phyloP scores from a whole-genome alignment of 1,284 basidiomycete species.

The Microbotryum silenes-acaulis region DNA sequence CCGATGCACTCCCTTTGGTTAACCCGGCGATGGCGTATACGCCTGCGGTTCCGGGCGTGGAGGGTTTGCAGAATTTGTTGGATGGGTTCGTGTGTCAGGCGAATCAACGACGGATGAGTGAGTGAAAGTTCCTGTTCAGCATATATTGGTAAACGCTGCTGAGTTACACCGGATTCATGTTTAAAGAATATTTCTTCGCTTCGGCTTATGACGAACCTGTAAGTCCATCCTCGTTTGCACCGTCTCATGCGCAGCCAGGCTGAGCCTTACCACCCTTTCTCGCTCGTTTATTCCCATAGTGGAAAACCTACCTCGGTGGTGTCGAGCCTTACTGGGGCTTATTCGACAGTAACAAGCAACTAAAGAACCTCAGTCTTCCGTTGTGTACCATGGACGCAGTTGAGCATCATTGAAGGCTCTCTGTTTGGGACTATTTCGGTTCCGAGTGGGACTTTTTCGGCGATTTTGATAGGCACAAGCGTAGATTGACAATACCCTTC shows the following conservation, averaged over 20 bases:
- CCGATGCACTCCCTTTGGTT: slow-evolving; percentile 26
- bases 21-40: slow-evolving; percentile 47
- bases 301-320: slow-evolving; percentile 61
- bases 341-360: slow-evolving; percentile 23
- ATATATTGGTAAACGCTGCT: too few relatives aligned
- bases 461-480: too few relatives aligned
- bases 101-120: slow-evolving; percentile 60
- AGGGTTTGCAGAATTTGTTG: slow-evolving; percentile 64
- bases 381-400: neutral
- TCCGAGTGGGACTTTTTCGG: too few relatives aligned
- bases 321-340: slow-evolving; percentile 56
- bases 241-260: neutral
- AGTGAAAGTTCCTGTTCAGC: too few relatives aligned
- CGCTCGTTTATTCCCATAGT: slow-evolving; percentile 7
- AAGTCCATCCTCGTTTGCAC: neutral
- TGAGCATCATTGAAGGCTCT: too few relatives aligned
- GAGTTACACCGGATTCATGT: neutral
- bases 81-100: slow-evolving; percentile 81
- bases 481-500: too few relatives aligned
- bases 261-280: slow-evolving; percentile 5
- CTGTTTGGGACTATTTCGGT: too few relatives aligned
- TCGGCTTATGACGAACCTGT: slow-evolving; percentile 15
- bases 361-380: slow-evolving; percentile 32
- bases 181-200: slow-evolving; percentile 21
- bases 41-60: slow-evolving; percentile 57